These are phyloP conservation scores for Aspergillus leporis DNA, from an alignment of 495 filamentous ascomycete species.

Conservation along the genomic window DNA sequence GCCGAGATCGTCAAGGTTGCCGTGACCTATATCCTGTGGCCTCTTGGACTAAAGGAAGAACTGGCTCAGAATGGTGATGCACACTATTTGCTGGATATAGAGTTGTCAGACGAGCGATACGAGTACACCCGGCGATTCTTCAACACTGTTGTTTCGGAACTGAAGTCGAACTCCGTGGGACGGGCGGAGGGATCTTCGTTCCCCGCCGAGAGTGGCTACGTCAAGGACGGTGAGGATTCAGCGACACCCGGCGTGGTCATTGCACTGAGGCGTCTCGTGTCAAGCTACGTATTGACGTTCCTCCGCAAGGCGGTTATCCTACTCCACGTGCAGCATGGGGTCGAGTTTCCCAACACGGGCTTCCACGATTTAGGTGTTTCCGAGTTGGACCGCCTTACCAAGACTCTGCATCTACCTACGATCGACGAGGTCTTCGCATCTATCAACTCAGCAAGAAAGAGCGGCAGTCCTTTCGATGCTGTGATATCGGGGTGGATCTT, in stretches of 20 bases:
- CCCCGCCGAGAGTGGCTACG: conserved; percentile 44
- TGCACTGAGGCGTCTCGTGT: conserved; percentile 55
- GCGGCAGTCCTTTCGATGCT: conserved; percentile 38
- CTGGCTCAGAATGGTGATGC: conserved; percentile 34
- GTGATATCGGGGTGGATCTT: conserved; percentile 80
- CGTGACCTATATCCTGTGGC: conserved; percentile 47
- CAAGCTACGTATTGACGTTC: conserved; percentile 85
- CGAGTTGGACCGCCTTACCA: conserved; percentile 81
- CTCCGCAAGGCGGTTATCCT: conserved; percentile 83
- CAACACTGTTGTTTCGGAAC: conserved; percentile 40
- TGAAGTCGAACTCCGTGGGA: conserved; percentile 46
- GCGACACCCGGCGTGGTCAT: conserved; percentile 40
- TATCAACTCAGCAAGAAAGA: conserved; percentile 35
- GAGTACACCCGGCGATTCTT: conserved; percentile 41
- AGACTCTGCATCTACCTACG: conserved; percentile 70
- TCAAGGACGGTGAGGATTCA: conserved; percentile 45
- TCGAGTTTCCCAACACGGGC: conserved; percentile 79
- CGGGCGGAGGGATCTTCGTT: conserved; percentile 43
- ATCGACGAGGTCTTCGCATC: conserved; percentile 74
- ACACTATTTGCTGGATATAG: conserved; percentile 27
- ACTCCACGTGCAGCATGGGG: conserved; percentile 82
- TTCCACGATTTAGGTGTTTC: conserved; percentile 63
- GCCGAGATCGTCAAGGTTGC: conserved; percentile 84
- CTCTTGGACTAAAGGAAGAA: conserved; percentile 43
- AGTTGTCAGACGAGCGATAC: conserved; percentile 33